Percentiles rank a stretch among this genome's conserved stretches.
Conservation (phyloP, 2,329 filamentous ascomycete species). For the Macrophomina pseudophaseolina region DNA sequence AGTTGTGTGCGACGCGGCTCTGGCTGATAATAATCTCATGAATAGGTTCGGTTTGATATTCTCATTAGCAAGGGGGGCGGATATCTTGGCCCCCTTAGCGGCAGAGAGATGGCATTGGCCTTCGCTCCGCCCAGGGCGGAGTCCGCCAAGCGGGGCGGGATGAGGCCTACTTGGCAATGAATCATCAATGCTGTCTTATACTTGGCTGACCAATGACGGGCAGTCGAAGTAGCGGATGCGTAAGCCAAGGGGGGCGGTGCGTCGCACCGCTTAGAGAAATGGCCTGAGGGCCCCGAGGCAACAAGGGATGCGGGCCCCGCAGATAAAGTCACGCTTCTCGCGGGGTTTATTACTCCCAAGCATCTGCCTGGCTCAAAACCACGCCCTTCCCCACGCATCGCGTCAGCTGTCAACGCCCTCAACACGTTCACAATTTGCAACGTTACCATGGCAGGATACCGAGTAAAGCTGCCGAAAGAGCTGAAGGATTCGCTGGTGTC, state of each 20-base stretch:
- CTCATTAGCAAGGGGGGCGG: not conserved
- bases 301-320: not conserved
- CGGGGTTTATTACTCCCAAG: too few relatives aligned
- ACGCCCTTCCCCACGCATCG: not conserved
- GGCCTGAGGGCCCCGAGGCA: not conserved
- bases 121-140: not conserved
- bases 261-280: not conserved
- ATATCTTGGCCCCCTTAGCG: not conserved
- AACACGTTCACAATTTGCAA: rapidly evolving
- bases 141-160: constrained; percentile 9
- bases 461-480: constrained; percentile 1
- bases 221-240: not conserved
- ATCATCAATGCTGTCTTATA: not conserved
- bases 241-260: constrained; percentile 18
- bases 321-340: not conserved
- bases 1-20: too few relatives aligned
- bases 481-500: constrained; percentile 3
- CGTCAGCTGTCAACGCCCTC: too few relatives aligned
- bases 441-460: not conserved
- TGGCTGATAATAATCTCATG: too few relatives aligned
- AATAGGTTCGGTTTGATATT: too few relatives aligned
- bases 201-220: not conserved
- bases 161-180: constrained; percentile 1
- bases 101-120: too few relatives aligned
- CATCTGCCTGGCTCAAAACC: not conserved